Evolutionary conservation across 495 filamentous ascomycete genomes (phyloP), one percentile per base, ranked within the genome.

Genomic region (Letharia columbiana): DNA sequence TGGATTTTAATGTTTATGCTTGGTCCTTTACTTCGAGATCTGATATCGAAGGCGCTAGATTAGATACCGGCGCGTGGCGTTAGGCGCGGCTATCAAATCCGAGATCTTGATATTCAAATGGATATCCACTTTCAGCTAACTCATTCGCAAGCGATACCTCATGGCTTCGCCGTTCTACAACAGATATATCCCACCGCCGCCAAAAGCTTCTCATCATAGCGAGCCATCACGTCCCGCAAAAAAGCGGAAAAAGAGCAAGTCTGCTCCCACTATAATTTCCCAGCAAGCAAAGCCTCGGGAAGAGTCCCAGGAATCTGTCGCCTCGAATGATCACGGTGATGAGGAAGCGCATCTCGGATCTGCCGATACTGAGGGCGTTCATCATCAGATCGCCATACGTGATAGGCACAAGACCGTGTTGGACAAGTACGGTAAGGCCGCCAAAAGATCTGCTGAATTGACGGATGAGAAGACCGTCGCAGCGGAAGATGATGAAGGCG

Each of bases 131-230:
- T 62, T 15, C 2, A 18, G 31, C 13, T 13, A 4, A 37, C 23
- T 33, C 42, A 12, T 47, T 4, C 4, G 33, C 15, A 1, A 6
- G 9, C 33, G 3, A 54, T 23, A 0, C 4, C 17, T 15, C 17
- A 80, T 79, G 76, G 61, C 78, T 61, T 74, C 72, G 20, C 70
- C 71, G 35, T 76, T 86, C 44, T 83, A 84, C 69, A 75, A 77
- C 57, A 75, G 82, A 23, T 84, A 81, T 65, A 69, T 80, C 23
- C 82, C 82, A 18, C 78, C 81, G 8, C 37, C 56, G 31, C 8
- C 60, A 10, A 42, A 54, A 20, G 49, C 0, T 42, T 10, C 47
- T 4, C 33, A 42, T n/a, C 2, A 1, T 35, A 39, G 15, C 18
- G 61, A 65, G 50, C 54, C 61, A n/a, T 11, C 40, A 31, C 68